Conservation (phyloP, 2,329 filamentous ascomycete genomes). For the Sarocladium brachiariae region DNA sequence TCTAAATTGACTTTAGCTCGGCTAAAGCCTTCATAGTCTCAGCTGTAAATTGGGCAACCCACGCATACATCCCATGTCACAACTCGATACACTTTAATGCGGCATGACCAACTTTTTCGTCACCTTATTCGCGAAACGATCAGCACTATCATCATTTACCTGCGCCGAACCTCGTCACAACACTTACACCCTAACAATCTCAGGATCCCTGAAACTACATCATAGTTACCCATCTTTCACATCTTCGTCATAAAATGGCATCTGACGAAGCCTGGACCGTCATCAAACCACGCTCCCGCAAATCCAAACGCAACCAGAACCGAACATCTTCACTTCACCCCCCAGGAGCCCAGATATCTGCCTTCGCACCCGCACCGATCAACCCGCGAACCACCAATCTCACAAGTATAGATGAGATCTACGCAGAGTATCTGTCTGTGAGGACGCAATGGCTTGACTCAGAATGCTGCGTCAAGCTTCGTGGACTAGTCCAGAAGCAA, state of each 20-base stretch:
- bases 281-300: slow-evolving; percentile 4
- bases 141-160: no score
- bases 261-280: slow-evolving; percentile 1
- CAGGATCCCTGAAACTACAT: no score
- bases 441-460: slow-evolving; percentile 9
- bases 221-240: no score
- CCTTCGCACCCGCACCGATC: neutral
- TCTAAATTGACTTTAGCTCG: no score
- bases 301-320: slow-evolving; percentile 1
- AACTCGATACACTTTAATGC: no score
- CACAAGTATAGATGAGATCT: slow-evolving; percentile 7
- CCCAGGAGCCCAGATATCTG: neutral
- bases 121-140: no score
- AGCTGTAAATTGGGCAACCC: no score
- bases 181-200: no score
- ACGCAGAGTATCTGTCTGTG: slow-evolving; percentile 10
- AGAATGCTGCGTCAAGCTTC: slow-evolving; percentile 5
- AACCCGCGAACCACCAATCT: slow-evolving; percentile 4
- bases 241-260: neutral
- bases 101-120: no score
- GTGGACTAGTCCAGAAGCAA: neutral
- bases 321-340: neutral
- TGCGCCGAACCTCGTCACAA: no score
- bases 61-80: no score
- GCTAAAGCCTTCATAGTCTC: no score